Evolutionary conservation across 768 basidiomycete genomes (phyloP), one percentile per base, ranked within the genome.

Genomic region (Porpolomopsis calyptriformis): DNA sequence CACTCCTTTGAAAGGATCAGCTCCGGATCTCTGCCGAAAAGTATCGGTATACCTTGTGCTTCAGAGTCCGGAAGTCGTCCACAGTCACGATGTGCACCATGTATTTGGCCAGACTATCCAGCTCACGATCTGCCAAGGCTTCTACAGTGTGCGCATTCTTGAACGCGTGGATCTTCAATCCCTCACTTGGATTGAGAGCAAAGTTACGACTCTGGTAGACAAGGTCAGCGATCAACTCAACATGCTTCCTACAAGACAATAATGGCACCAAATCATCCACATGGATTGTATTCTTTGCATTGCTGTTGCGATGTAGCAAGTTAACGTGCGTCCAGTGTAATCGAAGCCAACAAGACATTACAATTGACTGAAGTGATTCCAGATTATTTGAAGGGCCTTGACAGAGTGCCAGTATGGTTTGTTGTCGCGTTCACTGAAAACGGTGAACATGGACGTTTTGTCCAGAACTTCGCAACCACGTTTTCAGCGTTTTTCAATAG

Each of bases 371-470:
- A 89, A 86, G 53, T 81, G 78, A 51, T 82, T 84, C 88, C 88
- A 93, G 41, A 93, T 84, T 39, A 91, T 85, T 54, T 84, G 78
- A 8, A 89, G 70, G 4, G 85, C 72, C 57, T 90, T 90, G 26
- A 90, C 86, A 29, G 78, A 80, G 57, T 91, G 89, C 40, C 76
- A 76, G 73, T 82, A 86, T 6, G 80, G 73, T 57, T 86, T 79
- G 37, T 64, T 80, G 45, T 86, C 78, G 23, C 80, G 69, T 53
- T 77, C 76, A 1, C 78, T 76, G 61, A 89, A 90, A 1, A 92
- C 84, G 4, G 80, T 82, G 61, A 91, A 93, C 90, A 93, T 94
- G 49, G 75, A 77, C 1, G 78, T 84, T 59, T 88, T 84, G 69
- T 94, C 91, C 19, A 91, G 70, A 0, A 91, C 88, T 78, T 12